Conservation (phyloP, 768 basidiomycete species). For the Fistulinella prunicolor region DNA sequence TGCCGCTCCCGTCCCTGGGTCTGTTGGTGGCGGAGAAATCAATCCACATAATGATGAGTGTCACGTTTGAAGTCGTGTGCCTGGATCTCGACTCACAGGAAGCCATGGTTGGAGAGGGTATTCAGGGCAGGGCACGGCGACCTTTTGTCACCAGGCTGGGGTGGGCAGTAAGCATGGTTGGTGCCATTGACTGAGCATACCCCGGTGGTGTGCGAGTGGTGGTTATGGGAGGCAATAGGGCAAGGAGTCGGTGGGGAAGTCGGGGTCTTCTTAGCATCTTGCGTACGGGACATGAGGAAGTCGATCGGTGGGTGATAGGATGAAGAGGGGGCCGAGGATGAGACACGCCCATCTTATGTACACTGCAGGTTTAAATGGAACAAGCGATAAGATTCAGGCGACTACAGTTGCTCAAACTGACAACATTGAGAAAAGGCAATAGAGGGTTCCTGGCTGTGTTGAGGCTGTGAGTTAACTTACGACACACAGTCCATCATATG, state of each 20-base stretch:
- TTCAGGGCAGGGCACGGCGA: slow-evolving; percentile 76
- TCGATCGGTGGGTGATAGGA: too few relatives aligned
- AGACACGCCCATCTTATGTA: too few relatives aligned
- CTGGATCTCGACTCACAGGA: slow-evolving; percentile 48
- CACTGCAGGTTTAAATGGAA: too few relatives aligned
- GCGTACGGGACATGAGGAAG: too few relatives aligned
- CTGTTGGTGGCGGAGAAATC: slow-evolving; percentile 26
- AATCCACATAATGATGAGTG: neutral
- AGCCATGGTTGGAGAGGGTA: slow-evolving; percentile 71
- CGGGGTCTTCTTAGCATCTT: neutral
- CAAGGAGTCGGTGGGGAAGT: slow-evolving; percentile 7
- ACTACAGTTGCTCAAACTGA: too few relatives aligned
- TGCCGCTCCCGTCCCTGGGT: slow-evolving; percentile 48
- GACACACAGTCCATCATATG: too few relatives aligned
- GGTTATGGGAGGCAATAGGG: slow-evolving; percentile 15
- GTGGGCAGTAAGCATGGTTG: slow-evolving; percentile 41
- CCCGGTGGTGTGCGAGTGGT: slow-evolving; percentile 20
- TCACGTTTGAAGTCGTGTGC: neutral
- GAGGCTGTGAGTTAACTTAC: too few relatives aligned
- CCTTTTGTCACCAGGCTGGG: slow-evolving; percentile 48
- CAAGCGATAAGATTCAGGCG: too few relatives aligned
- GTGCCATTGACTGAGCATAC: slow-evolving; percentile 42
- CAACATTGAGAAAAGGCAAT: too few relatives aligned
- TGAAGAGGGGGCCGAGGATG: too few relatives aligned
- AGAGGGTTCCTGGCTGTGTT: too few relatives aligned